Base-by-base conservation (phyloP, 768 basidiomycete genomes). In the Trametes maxima region DNA sequence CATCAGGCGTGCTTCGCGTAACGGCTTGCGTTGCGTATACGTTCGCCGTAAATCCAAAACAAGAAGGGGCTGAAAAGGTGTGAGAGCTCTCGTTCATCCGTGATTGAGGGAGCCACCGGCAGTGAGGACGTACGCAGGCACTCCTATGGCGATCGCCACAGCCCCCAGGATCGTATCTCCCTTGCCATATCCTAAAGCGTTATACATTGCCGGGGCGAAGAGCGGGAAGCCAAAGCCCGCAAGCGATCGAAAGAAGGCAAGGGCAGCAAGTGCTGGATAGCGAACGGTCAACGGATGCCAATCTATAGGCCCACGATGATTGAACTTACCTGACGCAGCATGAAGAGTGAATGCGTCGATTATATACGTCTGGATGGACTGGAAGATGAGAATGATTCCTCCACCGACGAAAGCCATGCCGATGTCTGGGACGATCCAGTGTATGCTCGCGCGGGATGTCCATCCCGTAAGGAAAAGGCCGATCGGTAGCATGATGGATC, bases 211-310 rank as follows among this genome's bases (percentile, higher is more conserved):
- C 24, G 87, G 84, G 4, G 86, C 88, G 64, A 92, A 92, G 16
- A 92, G 73, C 1, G 90, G 90, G 68, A 92, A 90, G 0, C 79
- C 84, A 56, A 89, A 91, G 0, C 89, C 91, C 1, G 83, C 82
- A 0, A 90, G 59, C 0, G 86, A 84, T 19, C 90, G 83, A 5
- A 90, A 70, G 66, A 71, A 87, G 0, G 85, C 76, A 12, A 84
- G 81, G 0, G 88, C 87, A 0, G 89, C 88, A 8, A 92, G 73
- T 6, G 88, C 87, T 83, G 57, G 14, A 11, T 3, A 33, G 28
- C 28, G 90, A 70, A 67, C 70, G 87, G 0, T 85, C 76, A 12
- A 84, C 81, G 0, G 88, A 86, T 0, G 89, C 88, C 8, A 92
- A 72, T 6, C 88, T 86, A 82, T 57, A 10, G 8, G 7, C 4